Evolutionary conservation across 2,329 filamentous ascomycete species (phyloP), one percentile per base, ranked within the genome.

Genomic region (Aspergillus amoenus): DNA sequence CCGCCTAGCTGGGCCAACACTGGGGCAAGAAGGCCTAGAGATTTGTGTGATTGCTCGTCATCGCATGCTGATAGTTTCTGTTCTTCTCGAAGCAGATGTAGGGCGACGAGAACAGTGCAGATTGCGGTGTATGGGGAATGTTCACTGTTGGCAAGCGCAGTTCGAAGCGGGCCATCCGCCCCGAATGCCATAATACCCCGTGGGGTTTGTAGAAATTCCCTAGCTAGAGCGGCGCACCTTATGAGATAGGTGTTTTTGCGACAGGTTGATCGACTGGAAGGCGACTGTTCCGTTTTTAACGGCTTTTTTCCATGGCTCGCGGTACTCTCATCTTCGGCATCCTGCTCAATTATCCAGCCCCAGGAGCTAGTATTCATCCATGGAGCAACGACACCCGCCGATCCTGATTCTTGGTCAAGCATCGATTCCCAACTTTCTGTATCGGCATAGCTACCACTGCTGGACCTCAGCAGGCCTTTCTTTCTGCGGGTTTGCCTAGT

Each of bases 21-120:
- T 15, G 89, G 86, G n/a, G 85, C 84, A 21, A 97, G 74, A 42
- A 82, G 79, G 13, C 79, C 74, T 21, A 75, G 65, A 42, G 80
- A 75, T 18, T 72, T 73, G 47, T 69, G 73, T 11, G 79, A 74
- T n/a, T 75, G 70, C 60, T 83, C 79, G n/a, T 76, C 74, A 44
- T 79, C 78, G 54, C 79, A 76, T 3, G 87, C 83, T 59, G 90
- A 85, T 2, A 99, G 82, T 69, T 96, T 97, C 61, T 89, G 82
- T 70, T 99, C 94, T 71, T 99, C 93, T 0, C 89, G 82, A n/a
- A 96, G 78, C 3, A 97, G 79, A 75, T 99, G 94, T 12, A 99
- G 79, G 1, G 85, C 88, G 40, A 87, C 78, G 62, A 95, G 79
- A 39, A 93, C 82, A 51, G 89, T 81, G 67, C 90, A 84, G 69